Evolutionary conservation across 202 grass and related monocot species (phyloP).

Genomic region (Alloteropsis angusta): DNA sequence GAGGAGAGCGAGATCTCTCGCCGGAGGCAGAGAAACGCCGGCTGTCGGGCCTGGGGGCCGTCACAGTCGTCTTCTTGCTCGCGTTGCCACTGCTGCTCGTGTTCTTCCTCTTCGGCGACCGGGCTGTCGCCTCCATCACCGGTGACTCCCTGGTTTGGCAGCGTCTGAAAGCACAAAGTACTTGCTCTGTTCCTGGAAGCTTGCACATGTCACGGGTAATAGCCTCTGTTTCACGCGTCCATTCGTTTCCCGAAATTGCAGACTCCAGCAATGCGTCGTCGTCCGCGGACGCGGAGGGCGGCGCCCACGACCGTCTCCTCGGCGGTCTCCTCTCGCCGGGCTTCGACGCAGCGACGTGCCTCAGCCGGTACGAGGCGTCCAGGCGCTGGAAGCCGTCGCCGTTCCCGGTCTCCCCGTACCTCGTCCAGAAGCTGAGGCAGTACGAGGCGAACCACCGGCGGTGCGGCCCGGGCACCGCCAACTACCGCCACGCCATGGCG

Average conservation of each 20-base stretch:
- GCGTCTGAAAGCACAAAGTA: neutral
- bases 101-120: slow-evolving; percentile 27
- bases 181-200: neutral
- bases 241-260: neutral
- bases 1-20: neutral
- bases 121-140: slow-evolving; percentile 19
- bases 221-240: neutral
- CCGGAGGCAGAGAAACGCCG: slow-evolving; percentile 14
- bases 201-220: neutral
- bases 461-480: slow-evolving; percentile 47
- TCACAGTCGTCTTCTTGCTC: slow-evolving; percentile 13
- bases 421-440: slow-evolving; percentile 35
- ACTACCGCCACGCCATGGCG: slow-evolving; percentile 26
- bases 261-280: slow-evolving; percentile 2
- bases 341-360: slow-evolving; percentile 34
- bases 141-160: neutral
- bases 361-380: slow-evolving; percentile 35
- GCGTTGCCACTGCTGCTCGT: slow-evolving; percentile 11
- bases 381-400: slow-evolving; percentile 35
- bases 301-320: slow-evolving; percentile 26
- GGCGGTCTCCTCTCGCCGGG: slow-evolving; percentile 51
- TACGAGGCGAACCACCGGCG: slow-evolving; percentile 58
- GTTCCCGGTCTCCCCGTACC: slow-evolving; percentile 34
- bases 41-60: neutral
- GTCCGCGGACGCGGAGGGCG: neutral